phyloP scores from a whole-genome alignment of 108 stramenopile genomes.

The Cyclostephanos tholiformis region DNA sequence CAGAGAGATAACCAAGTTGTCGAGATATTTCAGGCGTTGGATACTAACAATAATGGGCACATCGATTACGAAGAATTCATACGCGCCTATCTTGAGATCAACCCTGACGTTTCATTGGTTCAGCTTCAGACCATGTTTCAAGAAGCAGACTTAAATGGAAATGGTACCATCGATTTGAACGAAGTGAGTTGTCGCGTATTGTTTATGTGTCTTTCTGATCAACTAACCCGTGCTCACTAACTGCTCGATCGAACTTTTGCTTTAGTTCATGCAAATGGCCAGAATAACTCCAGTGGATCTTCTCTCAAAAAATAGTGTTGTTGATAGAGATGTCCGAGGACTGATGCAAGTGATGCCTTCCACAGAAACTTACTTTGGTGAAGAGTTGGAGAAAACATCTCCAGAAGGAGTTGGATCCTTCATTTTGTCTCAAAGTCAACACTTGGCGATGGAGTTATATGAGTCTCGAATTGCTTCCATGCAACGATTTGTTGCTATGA shows the following conservation, averaged over 20 bases:
- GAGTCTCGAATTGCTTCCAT: slow-evolving; percentile 53
- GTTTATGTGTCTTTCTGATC: not conserved
- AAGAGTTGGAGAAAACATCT: slow-evolving; percentile 36
- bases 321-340: slow-evolving; percentile 61
- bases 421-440: too few species aligned
- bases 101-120: too few species aligned
- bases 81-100: too few species aligned
- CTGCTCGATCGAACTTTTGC: not conserved
- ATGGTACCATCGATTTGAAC: slow-evolving; percentile 37
- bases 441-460: too few species aligned
- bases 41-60: slow-evolving; percentile 5
- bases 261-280: slow-evolving; percentile 36
- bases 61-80: too few species aligned
- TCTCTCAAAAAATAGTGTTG: slow-evolving; percentile 43
- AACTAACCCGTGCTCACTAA: not conserved
- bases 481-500: slow-evolving; percentile 81
- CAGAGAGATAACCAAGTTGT: slow-evolving; percentile 39
- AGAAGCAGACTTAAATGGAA: slow-evolving; percentile 15
- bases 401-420: slow-evolving; percentile 35
- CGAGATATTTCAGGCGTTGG: slow-evolving; percentile 51
- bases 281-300: slow-evolving; percentile 31
- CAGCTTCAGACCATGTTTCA: too few species aligned
- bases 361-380: slow-evolving; percentile 71
- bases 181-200: not conserved
- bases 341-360: slow-evolving; percentile 58